A percentile compares a stretch with the other conserved stretches of the same genome.
phyloP scores from a whole-genome alignment of 2,329 filamentous ascomycete species.

The Verticillium alfalfae region DNA sequence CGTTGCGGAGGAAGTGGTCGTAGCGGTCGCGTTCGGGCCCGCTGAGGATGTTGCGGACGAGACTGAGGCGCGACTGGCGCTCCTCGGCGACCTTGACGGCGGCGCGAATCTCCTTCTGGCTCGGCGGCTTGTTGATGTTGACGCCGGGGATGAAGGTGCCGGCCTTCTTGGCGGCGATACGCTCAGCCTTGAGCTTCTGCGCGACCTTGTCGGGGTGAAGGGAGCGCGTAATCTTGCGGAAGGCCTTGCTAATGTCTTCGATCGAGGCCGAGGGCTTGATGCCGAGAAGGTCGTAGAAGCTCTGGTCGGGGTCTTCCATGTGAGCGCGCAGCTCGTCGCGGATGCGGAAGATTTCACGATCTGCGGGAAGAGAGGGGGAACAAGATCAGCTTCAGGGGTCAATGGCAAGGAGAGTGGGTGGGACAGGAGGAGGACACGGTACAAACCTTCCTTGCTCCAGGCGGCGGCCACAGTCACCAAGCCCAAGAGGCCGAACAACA shows the following conservation, averaged over 20 bases:
- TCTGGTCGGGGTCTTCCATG: conserved; percentile 67
- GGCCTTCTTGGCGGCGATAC: conserved; percentile 47
- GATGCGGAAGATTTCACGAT: conserved; percentile 96
- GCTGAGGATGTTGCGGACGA: conserved; percentile 81
- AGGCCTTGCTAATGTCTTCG: conserved; percentile 90
- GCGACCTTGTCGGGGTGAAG: conserved; percentile 96
- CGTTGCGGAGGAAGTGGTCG: conserved; percentile 88
- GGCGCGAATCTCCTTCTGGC: conserved; percentile 67
- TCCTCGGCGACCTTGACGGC: conserved; percentile 78
- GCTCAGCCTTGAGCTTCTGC: conserved; percentile 71
- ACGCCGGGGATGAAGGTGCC: conserved; percentile 51
- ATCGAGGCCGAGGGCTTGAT: conserved; percentile 67
- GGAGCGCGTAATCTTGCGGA: conserved; percentile 77
- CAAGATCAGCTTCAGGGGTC: conserved; percentile 2
- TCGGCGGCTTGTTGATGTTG: conserved; percentile 65
- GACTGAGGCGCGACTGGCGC: conserved; percentile 75
- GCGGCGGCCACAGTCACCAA: conserved; percentile 63
- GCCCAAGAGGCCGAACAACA: conserved; percentile 65
- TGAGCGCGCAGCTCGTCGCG: conserved; percentile 75
- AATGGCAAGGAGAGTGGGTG: background rate
- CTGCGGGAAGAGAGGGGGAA: conserved; percentile 36
- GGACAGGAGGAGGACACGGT: background rate
- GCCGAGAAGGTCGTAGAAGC: conserved; percentile 93
- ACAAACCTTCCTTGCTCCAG: conserved; percentile 80
- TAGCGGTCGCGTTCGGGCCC: conserved; percentile 80